A percentile compares a stretch with the other conserved stretches of the same genome.
Evolutionary conservation across 805 yeast genomes (phyloP).

Genomic region (Lipomyces yamadae): DNA sequence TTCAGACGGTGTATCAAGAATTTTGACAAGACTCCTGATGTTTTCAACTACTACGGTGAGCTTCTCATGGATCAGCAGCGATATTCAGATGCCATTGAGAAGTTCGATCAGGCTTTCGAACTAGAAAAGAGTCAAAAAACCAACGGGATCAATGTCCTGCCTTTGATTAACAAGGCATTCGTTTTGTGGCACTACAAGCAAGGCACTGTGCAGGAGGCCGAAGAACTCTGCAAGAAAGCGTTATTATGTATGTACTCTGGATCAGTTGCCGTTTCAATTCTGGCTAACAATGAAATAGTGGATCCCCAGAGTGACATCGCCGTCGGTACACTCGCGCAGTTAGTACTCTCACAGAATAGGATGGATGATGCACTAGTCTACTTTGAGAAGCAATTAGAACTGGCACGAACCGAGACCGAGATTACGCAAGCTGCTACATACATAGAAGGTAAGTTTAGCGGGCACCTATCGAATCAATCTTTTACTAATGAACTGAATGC

Average conservation of each 20-base stretch:
- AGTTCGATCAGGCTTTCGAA: conserved; percentile 84
- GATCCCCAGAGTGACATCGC: conserved; percentile 93
- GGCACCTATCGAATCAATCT: background rate
- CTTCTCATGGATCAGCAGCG: conserved; percentile 82
- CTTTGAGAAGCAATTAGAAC: conserved; percentile 80
- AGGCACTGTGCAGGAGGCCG: conserved; percentile 59
- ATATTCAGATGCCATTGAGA: conserved; percentile 70
- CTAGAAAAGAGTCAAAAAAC: conserved; percentile 57
- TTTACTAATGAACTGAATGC: conserved; percentile 10
- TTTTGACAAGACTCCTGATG: conserved; percentile 87
- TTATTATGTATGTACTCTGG: conserved; percentile 51
- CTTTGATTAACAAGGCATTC: conserved; percentile 87
- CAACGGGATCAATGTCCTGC: conserved; percentile 83
- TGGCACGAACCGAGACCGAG: conserved; percentile 85
- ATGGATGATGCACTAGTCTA: conserved; percentile 78
- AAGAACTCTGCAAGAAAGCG: conserved; percentile 71
- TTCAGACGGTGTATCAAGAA: conserved; percentile 51
- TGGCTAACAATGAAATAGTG: conserved; percentile 39
- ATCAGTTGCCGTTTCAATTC: background rate
- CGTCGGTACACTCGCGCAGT: conserved; percentile 87
- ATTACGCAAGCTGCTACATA: conserved; percentile 87
- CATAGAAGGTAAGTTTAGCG: conserved; percentile 70
- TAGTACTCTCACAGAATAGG: conserved; percentile 80
- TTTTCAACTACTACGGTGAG: conserved; percentile 95
- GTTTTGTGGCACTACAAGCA: conserved; percentile 49